Base-by-base conservation (phyloP, 106 monocot species). In the Dendrobium officinale region DNA sequence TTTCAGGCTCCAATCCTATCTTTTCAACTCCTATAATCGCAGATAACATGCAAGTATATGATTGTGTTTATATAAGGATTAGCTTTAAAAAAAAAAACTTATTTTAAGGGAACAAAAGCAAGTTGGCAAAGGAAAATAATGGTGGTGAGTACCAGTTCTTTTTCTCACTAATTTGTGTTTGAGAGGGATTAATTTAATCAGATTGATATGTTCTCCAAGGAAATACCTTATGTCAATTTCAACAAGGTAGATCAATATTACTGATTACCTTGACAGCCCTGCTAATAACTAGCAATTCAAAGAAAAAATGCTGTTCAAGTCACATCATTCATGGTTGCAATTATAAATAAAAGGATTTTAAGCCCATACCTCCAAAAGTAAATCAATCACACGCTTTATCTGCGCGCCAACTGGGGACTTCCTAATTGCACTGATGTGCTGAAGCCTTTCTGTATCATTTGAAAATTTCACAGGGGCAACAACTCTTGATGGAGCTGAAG, bases 321-420 rank as follows among this genome's bases (percentile, higher is more conserved):
- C 51, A 13, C 19, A 74, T 42, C 20, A 20, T 74, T 70, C 70
- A 74, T 49, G 22, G 0, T 13, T 76, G 27, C 45, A 76, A 76
- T 10, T 59, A 17, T 19, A 27, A 75, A 4, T 10, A 37, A 67
- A 67, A 44, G 59, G 19, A 29, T 59, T 51, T 37, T 64, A 73
- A 26, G 17, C 75, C 33, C 72, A 59, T 92, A 83, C 95, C 92
- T 95, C 85, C 42, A 81, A 80, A 9, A 95, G 92, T 75, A 97
- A 79, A 55, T 92, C 92, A 78, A 97, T 97, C 16, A 97, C 97
- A 75, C 88, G 89, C 67, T 97, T 97, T 68, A 97, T 90, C 58
- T 94, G 92, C 22, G 94, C 92, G 61, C 97, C 97, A 79, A 90
- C 90, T 42, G 97, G 92, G 45, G 94, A 90, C 80, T 97, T 97